These are phyloP conservation scores for Scutellaria barbata DNA, from an alignment of 257 asterid species.

Conservation along the genomic window DNA sequence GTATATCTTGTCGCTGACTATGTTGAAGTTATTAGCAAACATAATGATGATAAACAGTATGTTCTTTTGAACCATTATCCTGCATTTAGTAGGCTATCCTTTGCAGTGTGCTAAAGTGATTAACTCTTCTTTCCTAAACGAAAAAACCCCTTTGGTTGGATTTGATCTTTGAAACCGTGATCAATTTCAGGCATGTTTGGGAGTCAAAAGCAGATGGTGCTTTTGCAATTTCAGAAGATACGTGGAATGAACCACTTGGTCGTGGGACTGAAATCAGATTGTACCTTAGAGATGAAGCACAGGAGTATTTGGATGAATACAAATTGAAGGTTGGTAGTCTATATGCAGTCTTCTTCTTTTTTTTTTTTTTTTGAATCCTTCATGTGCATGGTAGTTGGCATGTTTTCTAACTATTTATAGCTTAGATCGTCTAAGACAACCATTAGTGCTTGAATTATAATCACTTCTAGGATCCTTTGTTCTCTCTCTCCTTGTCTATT, in stretches of 20 bases:
- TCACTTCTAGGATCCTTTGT: neutral
- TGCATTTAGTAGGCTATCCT: neutral
- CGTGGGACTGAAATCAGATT: conserved; percentile 93
- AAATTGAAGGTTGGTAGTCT: conserved; percentile 71
- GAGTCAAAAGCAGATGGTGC: conserved; percentile 99
- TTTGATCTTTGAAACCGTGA: conserved; percentile 12
- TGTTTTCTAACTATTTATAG: neutral
- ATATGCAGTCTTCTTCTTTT: neutral
- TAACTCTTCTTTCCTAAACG: too few relatives aligned
- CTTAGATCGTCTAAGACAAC: neutral
- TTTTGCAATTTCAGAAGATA: conserved; percentile 90
- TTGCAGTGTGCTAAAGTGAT: conserved; percentile 4
- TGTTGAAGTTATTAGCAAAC: conserved; percentile 93
- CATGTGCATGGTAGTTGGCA: neutral
- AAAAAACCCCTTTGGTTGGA: too few relatives aligned
- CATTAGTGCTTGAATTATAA: neutral
- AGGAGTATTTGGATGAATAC: conserved; percentile 80
- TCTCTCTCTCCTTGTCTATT: neutral
- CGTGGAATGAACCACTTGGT: conserved; percentile 93
- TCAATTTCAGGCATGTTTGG: conserved; percentile 72
- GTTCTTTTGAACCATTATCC: conserved; percentile 24
- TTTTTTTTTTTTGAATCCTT: neutral
- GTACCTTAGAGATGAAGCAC: conserved; percentile 92
- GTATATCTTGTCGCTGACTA: conserved; percentile 96
- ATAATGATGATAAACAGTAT: conserved; percentile 92